phyloP scores from a whole-genome alignment of 768 basidiomycete species.

The Chalciporus chontae region DNA sequence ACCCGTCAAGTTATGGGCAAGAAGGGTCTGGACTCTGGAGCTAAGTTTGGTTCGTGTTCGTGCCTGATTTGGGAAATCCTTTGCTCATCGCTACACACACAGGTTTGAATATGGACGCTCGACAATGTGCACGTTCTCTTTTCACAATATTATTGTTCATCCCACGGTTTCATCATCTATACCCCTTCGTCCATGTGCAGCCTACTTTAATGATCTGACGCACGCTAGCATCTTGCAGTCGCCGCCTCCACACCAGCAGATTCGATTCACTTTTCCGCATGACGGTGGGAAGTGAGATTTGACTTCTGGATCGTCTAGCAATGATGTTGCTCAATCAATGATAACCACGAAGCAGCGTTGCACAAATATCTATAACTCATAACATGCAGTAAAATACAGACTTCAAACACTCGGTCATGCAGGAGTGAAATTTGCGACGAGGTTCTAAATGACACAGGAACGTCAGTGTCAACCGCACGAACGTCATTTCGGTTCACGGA shows the following conservation, averaged over 20 bases:
- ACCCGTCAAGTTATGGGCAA: slow-evolving; percentile 89
- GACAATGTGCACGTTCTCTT: slow-evolving; percentile 5
- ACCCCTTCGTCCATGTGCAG: slow-evolving; percentile 26
- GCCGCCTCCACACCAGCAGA: not conserved
- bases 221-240: slow-evolving; percentile 25
- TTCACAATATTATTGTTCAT: slow-evolving; percentile 20
- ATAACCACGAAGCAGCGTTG: too few relatives aligned
- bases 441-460: not conserved
- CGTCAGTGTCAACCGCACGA: too few relatives aligned
- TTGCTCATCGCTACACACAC: slow-evolving; percentile 1
- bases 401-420: too few relatives aligned
- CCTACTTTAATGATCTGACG: slow-evolving; percentile 25
- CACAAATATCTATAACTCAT: too few relatives aligned
- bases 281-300: too few relatives aligned
- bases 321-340: too few relatives aligned
- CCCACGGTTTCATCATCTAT: slow-evolving; percentile 21
- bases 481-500: not conserved
- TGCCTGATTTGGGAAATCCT: not conserved
- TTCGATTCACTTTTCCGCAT: not conserved
- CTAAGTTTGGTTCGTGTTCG: slow-evolving; percentile 71
- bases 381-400: too few relatives aligned
- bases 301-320: not conserved
- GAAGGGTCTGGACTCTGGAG: slow-evolving; percentile 97
- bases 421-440: not conserved
- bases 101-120: slow-evolving; percentile 18